A percentile compares a stretch with the other conserved stretches of the same genome.
These are phyloP conservation scores for Plasmopara muralis DNA, from an alignment of 352 stramenopile species.

Conservation along the genomic window DNA sequence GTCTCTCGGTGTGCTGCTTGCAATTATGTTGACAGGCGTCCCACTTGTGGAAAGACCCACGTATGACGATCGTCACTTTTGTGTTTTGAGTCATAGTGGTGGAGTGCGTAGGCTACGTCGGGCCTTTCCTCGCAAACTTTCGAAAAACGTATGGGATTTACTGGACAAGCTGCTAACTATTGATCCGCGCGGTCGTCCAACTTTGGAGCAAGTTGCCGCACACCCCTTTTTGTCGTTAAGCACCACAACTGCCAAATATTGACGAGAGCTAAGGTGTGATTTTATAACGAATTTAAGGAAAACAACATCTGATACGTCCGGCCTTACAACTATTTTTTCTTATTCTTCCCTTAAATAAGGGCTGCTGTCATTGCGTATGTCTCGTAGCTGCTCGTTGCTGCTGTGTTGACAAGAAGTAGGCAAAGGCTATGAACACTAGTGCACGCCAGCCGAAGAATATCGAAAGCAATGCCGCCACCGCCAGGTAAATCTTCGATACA, in stretches of 20 bases:
- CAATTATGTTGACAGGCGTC: slow-evolving; percentile 51
- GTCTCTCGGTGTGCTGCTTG: slow-evolving; percentile 56
- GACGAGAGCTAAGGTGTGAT: neutral
- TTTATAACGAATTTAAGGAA: neutral
- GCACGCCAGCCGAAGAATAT: slow-evolving; percentile 67
- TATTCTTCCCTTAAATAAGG: slow-evolving; percentile 1
- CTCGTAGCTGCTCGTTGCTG: slow-evolving; percentile 28
- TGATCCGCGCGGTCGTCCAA: slow-evolving; percentile 26
- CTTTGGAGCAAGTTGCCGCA: slow-evolving; percentile 30
- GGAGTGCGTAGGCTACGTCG: slow-evolving; percentile 40
- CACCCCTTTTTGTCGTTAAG: slow-evolving; percentile 29
- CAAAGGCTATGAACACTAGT: slow-evolving; percentile 62
- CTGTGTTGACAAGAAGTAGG: slow-evolving; percentile 55
- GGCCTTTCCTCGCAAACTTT: slow-evolving; percentile 29
- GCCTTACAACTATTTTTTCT: slow-evolving; percentile 2
- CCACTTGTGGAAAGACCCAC: slow-evolving; percentile 39
- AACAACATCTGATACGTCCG: slow-evolving; percentile 1
- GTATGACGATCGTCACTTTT: slow-evolving; percentile 30
- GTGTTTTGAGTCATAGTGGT: slow-evolving; percentile 27
- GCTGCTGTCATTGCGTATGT: slow-evolving; percentile 11
- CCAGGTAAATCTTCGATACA: slow-evolving; percentile 69
- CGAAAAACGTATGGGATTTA: slow-evolving; percentile 20
- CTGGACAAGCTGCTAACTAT: slow-evolving; percentile 25
- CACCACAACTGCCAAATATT: slow-evolving; percentile 1
- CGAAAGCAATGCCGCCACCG: slow-evolving; percentile 44